phyloP scores from a whole-genome alignment of 1,284 basidiomycete species.

The Termitomyces sp. region DNA sequence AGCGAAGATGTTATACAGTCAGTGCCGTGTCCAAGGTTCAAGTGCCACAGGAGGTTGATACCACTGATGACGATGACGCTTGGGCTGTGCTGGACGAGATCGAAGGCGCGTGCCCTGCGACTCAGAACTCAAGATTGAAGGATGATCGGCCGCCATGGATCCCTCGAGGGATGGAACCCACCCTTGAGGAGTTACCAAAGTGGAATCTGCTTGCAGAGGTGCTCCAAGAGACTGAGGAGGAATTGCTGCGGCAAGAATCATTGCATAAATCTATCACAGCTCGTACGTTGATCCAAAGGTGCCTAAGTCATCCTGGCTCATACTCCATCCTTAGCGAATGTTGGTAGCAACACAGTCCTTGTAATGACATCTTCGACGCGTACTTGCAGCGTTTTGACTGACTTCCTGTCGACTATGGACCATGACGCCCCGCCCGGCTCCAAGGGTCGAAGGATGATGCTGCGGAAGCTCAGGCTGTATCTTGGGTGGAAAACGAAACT shows the following conservation, averaged over 20 bases:
- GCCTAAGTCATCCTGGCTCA: background rate
- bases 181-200: slow-evolving; percentile 93
- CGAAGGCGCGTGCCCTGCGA: slow-evolving; percentile 24
- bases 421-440: slow-evolving; percentile 49
- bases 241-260: slow-evolving; percentile 64
- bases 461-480: slow-evolving; percentile 65
- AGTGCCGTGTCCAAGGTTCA: slow-evolving; percentile 28
- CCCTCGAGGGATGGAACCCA: slow-evolving; percentile 77
- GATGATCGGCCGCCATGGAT: slow-evolving; percentile 49
- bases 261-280: slow-evolving; percentile 27
- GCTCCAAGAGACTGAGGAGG: slow-evolving; percentile 88
- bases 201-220: slow-evolving; percentile 87
- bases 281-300: slow-evolving; percentile 15
- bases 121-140: slow-evolving; percentile 20
- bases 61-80: slow-evolving; percentile 61
- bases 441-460: slow-evolving; percentile 76
- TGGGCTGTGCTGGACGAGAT: slow-evolving; percentile 68
- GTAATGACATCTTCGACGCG: slow-evolving; percentile 86
- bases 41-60: slow-evolving; percentile 29
- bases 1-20: slow-evolving; percentile 70
- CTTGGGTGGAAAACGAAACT: slow-evolving; percentile 80
- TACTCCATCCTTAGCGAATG: slow-evolving; percentile 32
- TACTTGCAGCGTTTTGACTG: slow-evolving; percentile 69
- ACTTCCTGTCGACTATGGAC: slow-evolving; percentile 73
- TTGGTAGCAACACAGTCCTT: slow-evolving; percentile 74